Evolutionary conservation across 2,329 filamentous ascomycete genomes (phyloP).

Genomic region (Neonectria coccinea): DNA sequence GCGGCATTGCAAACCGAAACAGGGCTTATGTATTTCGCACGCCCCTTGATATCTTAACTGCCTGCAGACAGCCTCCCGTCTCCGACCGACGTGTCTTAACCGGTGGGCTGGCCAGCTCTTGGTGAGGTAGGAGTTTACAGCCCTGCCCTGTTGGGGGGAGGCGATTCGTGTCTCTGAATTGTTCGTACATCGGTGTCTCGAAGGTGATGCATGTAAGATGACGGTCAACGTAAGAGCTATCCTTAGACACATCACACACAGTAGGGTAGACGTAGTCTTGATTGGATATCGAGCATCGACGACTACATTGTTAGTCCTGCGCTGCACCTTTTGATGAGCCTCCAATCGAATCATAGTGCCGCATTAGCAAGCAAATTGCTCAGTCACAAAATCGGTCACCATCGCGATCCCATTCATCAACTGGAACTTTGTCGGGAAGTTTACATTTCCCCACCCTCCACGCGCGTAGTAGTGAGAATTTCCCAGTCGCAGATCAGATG

Average conservation of each 20-base stretch:
- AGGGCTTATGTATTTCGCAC: constrained; percentile 15
- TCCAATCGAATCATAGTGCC: constrained; percentile 7
- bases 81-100: constrained; percentile 15
- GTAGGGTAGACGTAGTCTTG: constrained; percentile 12
- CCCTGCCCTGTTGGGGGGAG: not conserved
- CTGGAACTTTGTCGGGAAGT: not conserved
- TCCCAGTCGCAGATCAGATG: constrained; percentile 3
- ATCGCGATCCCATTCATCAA: not conserved
- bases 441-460: not conserved
- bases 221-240: not conserved
- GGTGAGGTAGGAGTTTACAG: not conserved
- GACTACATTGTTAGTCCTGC: constrained; percentile 5
- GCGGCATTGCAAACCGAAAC: constrained; percentile 39
- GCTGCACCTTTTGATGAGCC: not conserved
- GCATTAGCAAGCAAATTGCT: not conserved
- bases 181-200: not conserved
- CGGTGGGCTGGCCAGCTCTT: constrained; percentile 2
- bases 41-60: constrained; percentile 22
- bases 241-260: constrained; percentile 5
- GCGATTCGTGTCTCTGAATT: constrained; percentile 4
- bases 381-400: not conserved
- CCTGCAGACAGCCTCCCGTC: constrained; percentile 5
- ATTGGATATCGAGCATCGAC: constrained; percentile 6
- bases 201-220: constrained; percentile 15
- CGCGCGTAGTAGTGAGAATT: not conserved